Conservation (phyloP, 23 red algal species). For the Gracilaria gracilis region DNA sequence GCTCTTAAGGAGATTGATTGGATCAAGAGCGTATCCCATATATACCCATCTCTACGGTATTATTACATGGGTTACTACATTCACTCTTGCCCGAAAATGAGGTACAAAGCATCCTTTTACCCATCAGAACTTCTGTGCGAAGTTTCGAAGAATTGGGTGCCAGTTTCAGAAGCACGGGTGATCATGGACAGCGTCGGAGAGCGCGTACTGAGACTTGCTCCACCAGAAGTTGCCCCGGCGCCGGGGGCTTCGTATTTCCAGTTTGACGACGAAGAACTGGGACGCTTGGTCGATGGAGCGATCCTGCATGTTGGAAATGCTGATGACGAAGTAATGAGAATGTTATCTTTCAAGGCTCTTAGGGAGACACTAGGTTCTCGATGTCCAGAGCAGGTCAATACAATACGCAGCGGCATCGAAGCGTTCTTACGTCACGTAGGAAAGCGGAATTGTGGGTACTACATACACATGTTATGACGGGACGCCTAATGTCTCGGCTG, state of each 20-base stretch:
- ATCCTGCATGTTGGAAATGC: conserved; percentile 20
- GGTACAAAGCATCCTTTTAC: conserved; percentile 79
- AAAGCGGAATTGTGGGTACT: conserved; percentile 33
- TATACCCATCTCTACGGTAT: conserved; percentile 54
- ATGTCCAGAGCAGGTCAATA: conserved; percentile 36
- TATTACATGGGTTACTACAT: conserved; percentile 99
- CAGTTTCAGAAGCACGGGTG: conserved; percentile 35
- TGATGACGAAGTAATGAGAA: conserved; percentile 32
- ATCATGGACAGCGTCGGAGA: conserved; percentile 31
- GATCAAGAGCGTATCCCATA: conserved; percentile 27
- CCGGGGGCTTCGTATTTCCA: conserved; percentile 33
- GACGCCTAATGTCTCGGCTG: neutral
- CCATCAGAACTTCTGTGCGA: conserved; percentile 89
- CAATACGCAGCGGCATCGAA: conserved; percentile 16
- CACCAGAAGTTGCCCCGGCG: conserved; percentile 10
- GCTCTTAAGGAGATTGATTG: conserved; percentile 89
- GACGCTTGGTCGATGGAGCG: conserved; percentile 22
- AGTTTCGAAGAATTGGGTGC: conserved; percentile 74
- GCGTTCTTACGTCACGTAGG: conserved; percentile 53
- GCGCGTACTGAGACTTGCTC: conserved; percentile 41
- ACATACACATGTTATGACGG: conserved; percentile 30
- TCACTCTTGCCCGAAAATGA: conserved; percentile 91
- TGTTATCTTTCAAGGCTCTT: conserved; percentile 20
- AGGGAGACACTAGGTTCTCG: conserved; percentile 9
- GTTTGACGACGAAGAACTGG: conserved; percentile 44